phyloP scores from a whole-genome alignment of 2,329 filamentous ascomycete species.

The Pseudocercospora pini-densiflorae region DNA sequence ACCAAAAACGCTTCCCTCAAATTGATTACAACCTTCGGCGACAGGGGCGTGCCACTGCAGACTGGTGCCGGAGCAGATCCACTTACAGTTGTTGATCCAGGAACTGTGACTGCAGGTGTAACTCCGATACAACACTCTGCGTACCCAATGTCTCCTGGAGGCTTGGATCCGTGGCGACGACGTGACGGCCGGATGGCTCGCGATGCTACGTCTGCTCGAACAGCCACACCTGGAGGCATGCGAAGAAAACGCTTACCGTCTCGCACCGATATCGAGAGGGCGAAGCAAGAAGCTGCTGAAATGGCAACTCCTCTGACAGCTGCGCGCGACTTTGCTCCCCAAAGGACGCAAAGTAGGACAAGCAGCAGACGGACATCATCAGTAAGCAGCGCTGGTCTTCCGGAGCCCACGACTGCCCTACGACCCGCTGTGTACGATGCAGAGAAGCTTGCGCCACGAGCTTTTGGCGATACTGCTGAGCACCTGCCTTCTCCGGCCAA shows the following conservation, averaged over 20 bases:
- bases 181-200: conserved; percentile 39
- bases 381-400: conserved; percentile 24
- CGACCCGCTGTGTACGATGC: conserved; percentile 27
- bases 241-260: conserved; percentile 70
- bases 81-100: conserved; percentile 20
- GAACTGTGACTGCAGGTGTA: conserved; percentile 66
- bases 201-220: conserved; percentile 56
- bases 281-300: conserved; percentile 63
- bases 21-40: conserved; percentile 86
- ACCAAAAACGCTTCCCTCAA: conserved; percentile 85
- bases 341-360: conserved; percentile 14
- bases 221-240: conserved; percentile 63
- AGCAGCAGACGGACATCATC: conserved; percentile 31
- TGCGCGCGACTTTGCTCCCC: conserved; percentile 55
- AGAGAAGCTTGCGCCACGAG: conserved; percentile 23
- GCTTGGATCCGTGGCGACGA: conserved; percentile 46
- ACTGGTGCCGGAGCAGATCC: conserved; percentile 8
- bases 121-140: conserved; percentile 80
- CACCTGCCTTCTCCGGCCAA: conserved; percentile 71
- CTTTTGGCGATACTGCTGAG: conserved; percentile 35
- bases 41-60: conserved; percentile 66
- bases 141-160: conserved; percentile 66
- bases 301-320: conserved; percentile 65
- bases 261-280: conserved; percentile 47
- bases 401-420: conserved; percentile 36